A percentile compares a stretch with the other conserved stretches of the same genome.
Evolutionary conservation across 176 grass and related monocot genomes (phyloP).

Genomic region (Miscanthus lutarioriparius): DNA sequence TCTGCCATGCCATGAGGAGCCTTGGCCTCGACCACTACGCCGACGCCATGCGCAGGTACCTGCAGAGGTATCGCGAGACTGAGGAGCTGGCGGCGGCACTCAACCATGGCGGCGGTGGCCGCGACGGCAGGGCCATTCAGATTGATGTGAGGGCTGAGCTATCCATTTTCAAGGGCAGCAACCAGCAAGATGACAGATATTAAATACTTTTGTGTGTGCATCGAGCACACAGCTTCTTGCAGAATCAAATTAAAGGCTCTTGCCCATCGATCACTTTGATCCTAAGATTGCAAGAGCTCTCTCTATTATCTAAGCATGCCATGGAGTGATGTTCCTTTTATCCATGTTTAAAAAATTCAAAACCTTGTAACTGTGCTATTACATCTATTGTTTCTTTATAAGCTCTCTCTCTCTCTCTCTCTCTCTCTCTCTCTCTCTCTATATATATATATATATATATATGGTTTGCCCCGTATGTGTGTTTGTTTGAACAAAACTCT

Average conservation of each 20-base stretch:
- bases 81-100: conserved; percentile 47
- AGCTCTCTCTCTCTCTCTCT: too few relatives aligned
- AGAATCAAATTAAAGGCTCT: background rate
- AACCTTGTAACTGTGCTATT: background rate
- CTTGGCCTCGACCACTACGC: conserved; percentile 78
- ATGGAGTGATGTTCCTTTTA: background rate
- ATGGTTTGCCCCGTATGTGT: too few relatives aligned
- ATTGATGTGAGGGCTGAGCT: too few relatives aligned
- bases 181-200: background rate
- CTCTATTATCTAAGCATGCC: background rate
- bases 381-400: background rate
- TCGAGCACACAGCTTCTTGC: background rate
- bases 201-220: background rate
- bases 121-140: background rate
- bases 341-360: background rate
- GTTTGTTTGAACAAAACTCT: background rate
- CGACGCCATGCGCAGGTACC: conserved; percentile 70
- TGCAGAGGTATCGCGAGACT: conserved; percentile 63
- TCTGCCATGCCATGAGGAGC: conserved; percentile 61
- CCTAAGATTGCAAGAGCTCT: background rate
- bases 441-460: too few relatives aligned
- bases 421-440: too few relatives aligned
- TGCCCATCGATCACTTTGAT: background rate
- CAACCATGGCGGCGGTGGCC: background rate
- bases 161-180: too few relatives aligned